A percentile compares a stretch with the other conserved stretches of the same genome.
These are phyloP conservation scores for Orbilia oligospora DNA, from an alignment of 2,329 filamentous ascomycete genomes.

Conservation along the genomic window DNA sequence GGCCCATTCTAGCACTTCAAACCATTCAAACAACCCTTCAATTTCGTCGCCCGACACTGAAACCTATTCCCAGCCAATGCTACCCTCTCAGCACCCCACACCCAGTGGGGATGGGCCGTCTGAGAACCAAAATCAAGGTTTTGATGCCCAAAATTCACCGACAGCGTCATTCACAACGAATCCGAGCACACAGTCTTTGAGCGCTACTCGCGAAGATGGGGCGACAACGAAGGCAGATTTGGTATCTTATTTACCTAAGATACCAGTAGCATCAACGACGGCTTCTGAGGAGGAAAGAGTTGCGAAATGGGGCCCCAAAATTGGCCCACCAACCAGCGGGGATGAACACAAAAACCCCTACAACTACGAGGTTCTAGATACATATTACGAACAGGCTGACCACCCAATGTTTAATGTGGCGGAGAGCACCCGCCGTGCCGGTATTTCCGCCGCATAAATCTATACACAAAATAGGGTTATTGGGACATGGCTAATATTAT, in stretches of 20 bases:
- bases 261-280: conserved; percentile 35
- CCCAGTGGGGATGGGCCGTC: conserved; percentile 24
- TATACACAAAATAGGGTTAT: too few species aligned
- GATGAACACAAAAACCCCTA: conserved; percentile 28
- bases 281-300: conserved; percentile 40
- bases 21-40: conserved; percentile 8
- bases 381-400: conserved; percentile 42
- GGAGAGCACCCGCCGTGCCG: conserved; percentile 45
- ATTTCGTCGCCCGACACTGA: conserved; percentile 26
- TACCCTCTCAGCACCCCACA: background rate
- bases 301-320: conserved; percentile 45
- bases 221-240: conserved; percentile 20
- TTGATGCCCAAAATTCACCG: background rate
- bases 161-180: conserved; percentile 10
- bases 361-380: conserved; percentile 42
- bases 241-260: conserved; percentile 50
- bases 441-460: too few species aligned
- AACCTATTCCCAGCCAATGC: conserved; percentile 4
- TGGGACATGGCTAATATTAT: background rate
- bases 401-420: conserved; percentile 51
- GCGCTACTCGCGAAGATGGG: conserved; percentile 24
- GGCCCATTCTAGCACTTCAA: conserved; percentile 18
- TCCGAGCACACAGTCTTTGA: conserved; percentile 22
- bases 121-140: conserved; percentile 9
- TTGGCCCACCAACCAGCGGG: conserved; percentile 33